Conservation (phyloP, 2,329 filamentous ascomycete species). For the Fusarium proliferatum region DNA sequence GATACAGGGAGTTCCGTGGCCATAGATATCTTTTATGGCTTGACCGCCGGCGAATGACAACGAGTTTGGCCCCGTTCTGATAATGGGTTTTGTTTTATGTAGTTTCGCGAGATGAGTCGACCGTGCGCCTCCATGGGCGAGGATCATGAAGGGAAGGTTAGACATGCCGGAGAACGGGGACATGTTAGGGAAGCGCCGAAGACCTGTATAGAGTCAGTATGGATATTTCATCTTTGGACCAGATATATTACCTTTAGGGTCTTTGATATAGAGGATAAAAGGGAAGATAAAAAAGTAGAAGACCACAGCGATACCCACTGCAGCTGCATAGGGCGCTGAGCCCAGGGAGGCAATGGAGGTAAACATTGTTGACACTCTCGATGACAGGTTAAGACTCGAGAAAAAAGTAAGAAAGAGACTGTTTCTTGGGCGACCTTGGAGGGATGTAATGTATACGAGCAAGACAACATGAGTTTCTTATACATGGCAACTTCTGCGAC, state of each 20-base stretch:
- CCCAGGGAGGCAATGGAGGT: conserved; percentile 15
- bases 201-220: not conserved
- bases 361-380: not conserved
- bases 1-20: conserved; percentile 59
- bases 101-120: conserved; percentile 54
- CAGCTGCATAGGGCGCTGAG: conserved; percentile 31
- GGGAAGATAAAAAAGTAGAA: conserved; percentile 31
- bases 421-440: rapidly evolving
- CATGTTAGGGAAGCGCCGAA: conserved; percentile 32
- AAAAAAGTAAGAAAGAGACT: not conserved
- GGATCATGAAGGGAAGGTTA: conserved; percentile 23
- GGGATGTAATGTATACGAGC: rapidly evolving
- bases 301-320: conserved; percentile 8
- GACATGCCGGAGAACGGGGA: conserved; percentile 36
- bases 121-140: conserved; percentile 15
- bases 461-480: not conserved
- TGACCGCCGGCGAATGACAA: conserved; percentile 41
- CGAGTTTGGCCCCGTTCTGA: conserved; percentile 41
- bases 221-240: too few relatives aligned
- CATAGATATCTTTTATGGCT: conserved; percentile 51
- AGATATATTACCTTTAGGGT: conserved; percentile 50
- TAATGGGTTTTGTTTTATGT: conserved; percentile 55
- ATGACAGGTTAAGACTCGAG: not conserved
- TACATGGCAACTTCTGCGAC: not conserved
- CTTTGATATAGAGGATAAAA: conserved; percentile 16